phyloP scores from a whole-genome alignment of 331 rosid species.

The Dryas integrifolia region DNA sequence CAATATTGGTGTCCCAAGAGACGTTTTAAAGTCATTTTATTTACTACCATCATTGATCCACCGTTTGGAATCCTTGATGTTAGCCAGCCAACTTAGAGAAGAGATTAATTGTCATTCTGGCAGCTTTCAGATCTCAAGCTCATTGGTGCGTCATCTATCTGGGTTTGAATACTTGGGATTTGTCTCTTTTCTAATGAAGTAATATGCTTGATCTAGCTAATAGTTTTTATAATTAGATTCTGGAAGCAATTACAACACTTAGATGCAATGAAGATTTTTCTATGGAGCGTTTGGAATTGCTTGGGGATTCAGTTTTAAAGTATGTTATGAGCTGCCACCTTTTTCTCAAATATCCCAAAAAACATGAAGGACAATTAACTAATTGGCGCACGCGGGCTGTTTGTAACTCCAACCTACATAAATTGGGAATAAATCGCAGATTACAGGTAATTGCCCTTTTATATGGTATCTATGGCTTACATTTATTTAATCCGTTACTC shows the following conservation, averaged over 20 bases:
- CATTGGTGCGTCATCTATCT: constrained; percentile 51
- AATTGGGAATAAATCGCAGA: constrained; percentile 52
- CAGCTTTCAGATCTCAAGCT: constrained; percentile 52
- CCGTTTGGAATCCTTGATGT: constrained; percentile 77
- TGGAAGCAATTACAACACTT: constrained; percentile 84
- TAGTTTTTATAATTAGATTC: constrained; percentile 47
- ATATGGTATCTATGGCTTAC: constrained; percentile 3
- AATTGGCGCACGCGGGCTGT: constrained; percentile 42
- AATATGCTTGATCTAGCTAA: constrained; percentile 7
- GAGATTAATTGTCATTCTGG: constrained; percentile 49
- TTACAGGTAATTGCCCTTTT: constrained; percentile 58
- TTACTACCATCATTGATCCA: constrained; percentile 81
- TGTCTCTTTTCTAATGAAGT: neutral
- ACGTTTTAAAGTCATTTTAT: constrained; percentile 64
- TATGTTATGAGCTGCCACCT: constrained; percentile 78
- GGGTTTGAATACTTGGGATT: constrained; percentile 1
- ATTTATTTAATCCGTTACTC: neutral
- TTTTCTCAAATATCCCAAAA: constrained; percentile 69
- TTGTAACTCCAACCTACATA: constrained; percentile 73
- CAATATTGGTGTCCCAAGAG: constrained; percentile 53
- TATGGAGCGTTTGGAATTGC: constrained; percentile 95
- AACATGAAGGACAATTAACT: constrained; percentile 75
- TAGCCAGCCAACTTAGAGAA: constrained; percentile 84
- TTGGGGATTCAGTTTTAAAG: constrained; percentile 90
- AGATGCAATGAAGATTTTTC: constrained; percentile 75